A percentile compares a stretch with the other conserved stretches of the same genome.
phyloP scores from a whole-genome alignment of 345 rosid species.

The Eutrema heterophyllum region DNA sequence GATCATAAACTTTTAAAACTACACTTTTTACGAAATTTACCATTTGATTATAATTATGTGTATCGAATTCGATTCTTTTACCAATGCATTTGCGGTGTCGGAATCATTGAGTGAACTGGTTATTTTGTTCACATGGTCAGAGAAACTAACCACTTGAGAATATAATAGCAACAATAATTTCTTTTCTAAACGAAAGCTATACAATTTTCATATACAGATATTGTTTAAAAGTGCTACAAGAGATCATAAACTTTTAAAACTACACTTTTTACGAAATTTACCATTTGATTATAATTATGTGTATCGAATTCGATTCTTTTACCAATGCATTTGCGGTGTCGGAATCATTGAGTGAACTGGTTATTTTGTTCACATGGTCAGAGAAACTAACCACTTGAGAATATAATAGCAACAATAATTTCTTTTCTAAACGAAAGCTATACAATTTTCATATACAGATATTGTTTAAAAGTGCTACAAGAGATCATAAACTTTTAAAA shows the following conservation, averaged over 20 bases:
- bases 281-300: not conserved
- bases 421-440: not conserved
- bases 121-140: constrained; percentile 7
- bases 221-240: not conserved
- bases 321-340: constrained; percentile 8
- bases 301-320: not conserved
- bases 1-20: not conserved
- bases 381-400: not conserved
- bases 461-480: not conserved
- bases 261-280: not conserved
- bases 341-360: not conserved
- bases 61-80: not conserved
- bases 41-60: not conserved
- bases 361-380: constrained; percentile 5
- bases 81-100: constrained; percentile 8
- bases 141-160: not conserved
- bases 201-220: not conserved
- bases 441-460: not conserved
- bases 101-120: not conserved
- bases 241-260: not conserved
- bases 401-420: not conserved
- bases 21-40: not conserved
- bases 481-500: not conserved
- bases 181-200: not conserved
- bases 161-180: not conserved